These are phyloP conservation scores for Paraglomus brasilianum DNA, from an alignment of 192 early-diverging fungal species.

Conservation along the genomic window DNA sequence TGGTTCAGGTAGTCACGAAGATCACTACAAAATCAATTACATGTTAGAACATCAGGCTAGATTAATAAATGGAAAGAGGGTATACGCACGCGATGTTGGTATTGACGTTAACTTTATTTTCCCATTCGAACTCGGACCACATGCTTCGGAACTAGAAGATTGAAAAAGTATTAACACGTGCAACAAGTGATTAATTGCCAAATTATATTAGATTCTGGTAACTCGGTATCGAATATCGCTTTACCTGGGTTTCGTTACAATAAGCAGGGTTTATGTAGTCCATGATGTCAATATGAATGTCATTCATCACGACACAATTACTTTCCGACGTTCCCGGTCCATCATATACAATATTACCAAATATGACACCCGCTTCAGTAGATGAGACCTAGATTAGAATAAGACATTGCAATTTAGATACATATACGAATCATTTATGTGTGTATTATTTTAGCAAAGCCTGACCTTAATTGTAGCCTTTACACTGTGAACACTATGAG, in stretches of 20 bases:
- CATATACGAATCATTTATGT: no score
- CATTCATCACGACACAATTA: constrained; percentile 93
- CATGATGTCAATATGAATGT: constrained; percentile 99
- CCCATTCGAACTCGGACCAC: constrained; percentile 99
- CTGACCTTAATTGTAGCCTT: constrained; percentile 95
- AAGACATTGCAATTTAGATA: no score
- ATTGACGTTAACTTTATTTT: constrained; percentile 98
- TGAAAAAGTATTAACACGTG: constrained; percentile 5
- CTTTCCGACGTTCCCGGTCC: constrained; percentile 86
- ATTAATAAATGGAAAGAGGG: neutral
- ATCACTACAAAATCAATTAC: constrained; percentile 52
- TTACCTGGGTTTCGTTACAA: constrained; percentile 83
- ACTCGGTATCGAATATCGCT: no score
- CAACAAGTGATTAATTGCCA: no score
- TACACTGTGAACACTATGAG: constrained; percentile 90
- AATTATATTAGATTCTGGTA: no score
- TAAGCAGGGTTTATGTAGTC: constrained; percentile 95
- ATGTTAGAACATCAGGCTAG: neutral
- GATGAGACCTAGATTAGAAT: constrained; percentile 75
- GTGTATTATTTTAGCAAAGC: neutral
- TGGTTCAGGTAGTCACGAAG: constrained; percentile 86
- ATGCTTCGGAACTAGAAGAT: constrained; percentile 81
- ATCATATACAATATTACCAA: constrained; percentile 98
- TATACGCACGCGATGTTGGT: constrained; percentile 79
- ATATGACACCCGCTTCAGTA: constrained; percentile 97